Evolutionary conservation across 768 basidiomycete genomes (phyloP).

Genomic region (Podaxis sp.): DNA sequence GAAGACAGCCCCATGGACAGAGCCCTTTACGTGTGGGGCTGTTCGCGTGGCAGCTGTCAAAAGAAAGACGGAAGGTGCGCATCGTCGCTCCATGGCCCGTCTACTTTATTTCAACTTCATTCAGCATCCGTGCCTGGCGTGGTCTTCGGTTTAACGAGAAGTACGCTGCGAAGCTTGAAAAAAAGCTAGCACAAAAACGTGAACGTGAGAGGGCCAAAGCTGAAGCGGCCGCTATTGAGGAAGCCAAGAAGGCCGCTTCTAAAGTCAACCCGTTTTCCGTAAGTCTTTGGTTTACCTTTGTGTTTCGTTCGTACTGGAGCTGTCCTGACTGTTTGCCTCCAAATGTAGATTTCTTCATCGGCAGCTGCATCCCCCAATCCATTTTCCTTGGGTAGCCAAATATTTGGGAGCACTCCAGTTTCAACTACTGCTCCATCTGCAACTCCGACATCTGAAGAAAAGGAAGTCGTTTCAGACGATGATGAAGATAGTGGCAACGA

Average conservation of each 20-base stretch:
- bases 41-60: slow-evolving; percentile 69
- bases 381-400: slow-evolving; percentile 64
- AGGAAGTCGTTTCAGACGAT: slow-evolving; percentile 31
- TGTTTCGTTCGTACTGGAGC: background rate
- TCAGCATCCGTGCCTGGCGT: slow-evolving; percentile 81
- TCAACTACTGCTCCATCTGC: background rate
- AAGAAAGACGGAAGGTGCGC: slow-evolving; percentile 69
- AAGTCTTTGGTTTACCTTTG: slow-evolving; percentile 22
- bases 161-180: slow-evolving; percentile 74
- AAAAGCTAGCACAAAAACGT: slow-evolving; percentile 44
- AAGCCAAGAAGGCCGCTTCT: slow-evolving; percentile 20
- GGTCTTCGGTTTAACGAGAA: slow-evolving; percentile 68
- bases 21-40: slow-evolving; percentile 85
- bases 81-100: background rate
- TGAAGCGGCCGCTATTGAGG: slow-evolving; percentile 32
- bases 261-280: slow-evolving; percentile 73
- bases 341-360: slow-evolving; percentile 18
- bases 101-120: slow-evolving; percentile 9
- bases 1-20: slow-evolving; percentile 84
- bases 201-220: slow-evolving; percentile 39
- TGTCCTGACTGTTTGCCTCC: background rate
- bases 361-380: slow-evolving; percentile 22
- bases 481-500: slow-evolving; percentile 30
- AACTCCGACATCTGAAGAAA: slow-evolving; percentile 25
- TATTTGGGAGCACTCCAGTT: slow-evolving; percentile 49